These are phyloP conservation scores for Artomyces pyxidatus DNA, from an alignment of 768 basidiomycete species.

Conservation along the genomic window DNA sequence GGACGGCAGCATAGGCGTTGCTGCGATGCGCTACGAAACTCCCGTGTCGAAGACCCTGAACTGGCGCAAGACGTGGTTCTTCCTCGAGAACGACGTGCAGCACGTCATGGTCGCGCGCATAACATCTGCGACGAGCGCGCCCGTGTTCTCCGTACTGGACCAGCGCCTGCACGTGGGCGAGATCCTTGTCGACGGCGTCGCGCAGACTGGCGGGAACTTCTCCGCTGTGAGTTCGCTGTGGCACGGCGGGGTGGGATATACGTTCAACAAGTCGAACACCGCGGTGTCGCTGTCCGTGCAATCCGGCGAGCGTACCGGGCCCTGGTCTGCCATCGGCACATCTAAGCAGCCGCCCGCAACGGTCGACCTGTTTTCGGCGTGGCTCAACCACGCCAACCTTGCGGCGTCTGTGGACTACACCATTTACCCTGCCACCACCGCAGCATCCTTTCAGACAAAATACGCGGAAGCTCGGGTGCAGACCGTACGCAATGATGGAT, in stretches of 20 bases:
- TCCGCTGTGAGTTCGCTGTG: constrained; percentile 36
- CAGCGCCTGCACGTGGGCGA: constrained; percentile 38
- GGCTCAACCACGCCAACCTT: constrained; percentile 35
- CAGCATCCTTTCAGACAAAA: constrained; percentile 31
- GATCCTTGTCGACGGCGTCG: constrained; percentile 33
- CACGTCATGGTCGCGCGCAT: constrained; percentile 50
- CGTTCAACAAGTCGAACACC: constrained; percentile 28
- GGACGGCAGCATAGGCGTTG: constrained; percentile 43
- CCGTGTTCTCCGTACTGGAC: constrained; percentile 55
- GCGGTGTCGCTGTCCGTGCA: constrained; percentile 27
- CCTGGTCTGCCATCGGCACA: constrained; percentile 54
- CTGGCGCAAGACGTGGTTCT: constrained; percentile 67
- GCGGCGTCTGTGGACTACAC: constrained; percentile 35
- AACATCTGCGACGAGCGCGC: constrained; percentile 34
- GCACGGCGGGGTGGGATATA: constrained; percentile 56
- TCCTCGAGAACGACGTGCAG: constrained; percentile 51
- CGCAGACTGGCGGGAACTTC: constrained; percentile 17
- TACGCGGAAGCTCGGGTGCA: constrained; percentile 22
- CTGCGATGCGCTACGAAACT: constrained; percentile 57
- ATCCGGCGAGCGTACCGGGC: constrained; percentile 39
- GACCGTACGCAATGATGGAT: constrained; percentile 36
- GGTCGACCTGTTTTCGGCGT: constrained; percentile 54
- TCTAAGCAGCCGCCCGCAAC: constrained; percentile 45
- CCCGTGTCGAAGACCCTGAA: constrained; percentile 42
- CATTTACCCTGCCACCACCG: constrained; percentile 40